These are phyloP conservation scores for Hypsizygus ulmarius DNA, from an alignment of 1,284 basidiomycete genomes.

Conservation along the genomic window DNA sequence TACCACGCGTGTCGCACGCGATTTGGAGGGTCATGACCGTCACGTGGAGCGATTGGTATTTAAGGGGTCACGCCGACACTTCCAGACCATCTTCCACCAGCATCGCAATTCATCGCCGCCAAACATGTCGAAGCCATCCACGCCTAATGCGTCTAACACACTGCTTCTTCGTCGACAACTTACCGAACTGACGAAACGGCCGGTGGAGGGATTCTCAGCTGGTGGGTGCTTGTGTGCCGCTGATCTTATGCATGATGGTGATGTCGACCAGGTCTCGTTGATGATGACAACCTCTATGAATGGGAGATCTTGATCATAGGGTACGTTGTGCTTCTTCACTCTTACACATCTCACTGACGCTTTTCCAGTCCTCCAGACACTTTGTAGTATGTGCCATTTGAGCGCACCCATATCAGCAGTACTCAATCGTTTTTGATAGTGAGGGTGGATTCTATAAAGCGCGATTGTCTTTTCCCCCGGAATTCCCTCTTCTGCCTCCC, in stretches of 20 bases:
- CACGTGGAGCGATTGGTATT: slow-evolving; percentile 19
- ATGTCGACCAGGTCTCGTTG: slow-evolving; percentile 72
- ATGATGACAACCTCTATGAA: slow-evolving; percentile 90
- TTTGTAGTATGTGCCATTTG: slow-evolving; percentile 62
- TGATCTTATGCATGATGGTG: slow-evolving; percentile 23
- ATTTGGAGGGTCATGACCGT: slow-evolving; percentile 2
- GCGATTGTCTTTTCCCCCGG: slow-evolving; percentile 81
- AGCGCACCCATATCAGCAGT: too few relatives aligned
- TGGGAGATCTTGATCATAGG: slow-evolving; percentile 95
- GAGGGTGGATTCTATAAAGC: slow-evolving; percentile 95
- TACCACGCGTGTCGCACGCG: neutral
- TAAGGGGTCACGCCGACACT: slow-evolving; percentile 14
- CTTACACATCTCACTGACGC: slow-evolving; percentile 22
- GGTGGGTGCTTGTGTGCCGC: slow-evolving; percentile 42
- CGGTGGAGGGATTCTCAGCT: slow-evolving; percentile 93
- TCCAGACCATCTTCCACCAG: slow-evolving; percentile 8
- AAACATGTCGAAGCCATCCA: slow-evolving; percentile 49
- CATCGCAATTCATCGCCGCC: slow-evolving; percentile 22
- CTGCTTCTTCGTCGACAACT: slow-evolving; percentile 81
- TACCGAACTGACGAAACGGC: slow-evolving; percentile 82
- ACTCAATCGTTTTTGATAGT: slow-evolving; percentile 37
- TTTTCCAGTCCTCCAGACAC: slow-evolving; percentile 78
- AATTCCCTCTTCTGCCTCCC: slow-evolving; percentile 90
- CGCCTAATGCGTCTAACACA: slow-evolving; percentile 52
- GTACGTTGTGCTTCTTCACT: slow-evolving; percentile 44